These are phyloP conservation scores for Crithidia fasciculata DNA, from an alignment of 208 protist species.

Conservation along the genomic window DNA sequence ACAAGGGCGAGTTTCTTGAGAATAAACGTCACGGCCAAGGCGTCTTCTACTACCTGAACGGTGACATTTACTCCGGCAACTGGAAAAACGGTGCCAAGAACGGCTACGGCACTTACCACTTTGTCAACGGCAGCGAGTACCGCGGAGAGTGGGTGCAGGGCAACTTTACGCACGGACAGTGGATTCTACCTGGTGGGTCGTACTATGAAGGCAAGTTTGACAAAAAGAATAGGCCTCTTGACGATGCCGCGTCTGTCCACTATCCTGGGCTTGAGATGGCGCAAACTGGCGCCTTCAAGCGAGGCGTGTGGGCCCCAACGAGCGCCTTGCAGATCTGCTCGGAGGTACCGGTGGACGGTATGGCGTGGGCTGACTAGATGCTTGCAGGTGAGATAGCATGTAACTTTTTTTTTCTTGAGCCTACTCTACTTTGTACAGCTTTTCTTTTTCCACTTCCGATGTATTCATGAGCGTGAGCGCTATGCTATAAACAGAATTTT, in stretches of 20 bases:
- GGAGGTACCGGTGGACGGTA: slow-evolving; percentile 44
- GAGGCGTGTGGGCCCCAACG: slow-evolving; percentile 78
- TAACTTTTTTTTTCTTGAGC: background rate
- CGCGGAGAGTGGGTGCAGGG: slow-evolving; percentile 78
- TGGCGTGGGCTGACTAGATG: slow-evolving; percentile 34
- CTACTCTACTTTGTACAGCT: background rate
- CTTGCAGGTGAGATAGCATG: background rate
- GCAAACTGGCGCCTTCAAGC: slow-evolving; percentile 73
- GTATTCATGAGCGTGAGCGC: background rate
- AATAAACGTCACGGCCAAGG: slow-evolving; percentile 90
- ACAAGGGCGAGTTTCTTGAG: slow-evolving; percentile 91
- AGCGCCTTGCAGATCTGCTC: slow-evolving; percentile 67
- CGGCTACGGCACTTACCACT: slow-evolving; percentile 92
- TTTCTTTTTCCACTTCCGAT: background rate
- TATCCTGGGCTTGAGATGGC: slow-evolving; percentile 73
- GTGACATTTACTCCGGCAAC: slow-evolving; percentile 89
- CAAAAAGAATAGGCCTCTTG: slow-evolving; percentile 82
- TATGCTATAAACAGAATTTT: too few relatives aligned
- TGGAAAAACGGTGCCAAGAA: slow-evolving; percentile 85
- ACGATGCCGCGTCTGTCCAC: slow-evolving; percentile 78
- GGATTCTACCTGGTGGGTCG: slow-evolving; percentile 83
- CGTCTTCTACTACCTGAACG: slow-evolving; percentile 93
- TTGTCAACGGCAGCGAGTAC: slow-evolving; percentile 84
- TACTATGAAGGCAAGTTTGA: slow-evolving; percentile 93
- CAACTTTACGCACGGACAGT: slow-evolving; percentile 87